These are phyloP conservation scores for Suillus hirtellus DNA, from an alignment of 768 basidiomycete species.

Conservation along the genomic window DNA sequence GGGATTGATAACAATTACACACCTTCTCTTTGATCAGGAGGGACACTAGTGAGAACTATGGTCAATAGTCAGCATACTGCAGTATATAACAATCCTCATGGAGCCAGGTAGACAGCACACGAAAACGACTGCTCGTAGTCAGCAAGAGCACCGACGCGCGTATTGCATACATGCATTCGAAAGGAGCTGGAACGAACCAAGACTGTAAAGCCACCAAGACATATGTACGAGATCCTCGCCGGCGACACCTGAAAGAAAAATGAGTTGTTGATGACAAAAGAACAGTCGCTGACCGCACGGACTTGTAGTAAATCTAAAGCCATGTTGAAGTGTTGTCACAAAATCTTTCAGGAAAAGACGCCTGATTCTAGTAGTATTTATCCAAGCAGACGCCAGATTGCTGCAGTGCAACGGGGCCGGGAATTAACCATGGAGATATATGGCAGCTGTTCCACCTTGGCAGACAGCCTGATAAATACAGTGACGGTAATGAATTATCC, in stretches of 20 bases:
- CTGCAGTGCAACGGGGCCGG: not conserved
- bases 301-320: slow-evolving; percentile 24
- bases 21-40: slow-evolving; percentile 83
- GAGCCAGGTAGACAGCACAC: not conserved
- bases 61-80: not conserved
- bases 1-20: not conserved
- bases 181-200: slow-evolving; percentile 32
- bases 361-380: not conserved
- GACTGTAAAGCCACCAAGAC: slow-evolving; percentile 58
- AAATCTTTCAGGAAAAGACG: no score
- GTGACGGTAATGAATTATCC: not conserved
- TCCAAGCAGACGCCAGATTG: not conserved
- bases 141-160: not conserved
- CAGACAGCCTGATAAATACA: not conserved
- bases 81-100: not conserved
- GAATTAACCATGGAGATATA: not conserved
- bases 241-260: slow-evolving; percentile 45
- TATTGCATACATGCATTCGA: not conserved
- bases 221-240: slow-evolving; percentile 58
- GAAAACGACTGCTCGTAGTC: not conserved
- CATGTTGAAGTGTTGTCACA: slow-evolving; percentile 17
- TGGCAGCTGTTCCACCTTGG: not conserved
- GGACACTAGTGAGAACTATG: slow-evolving; percentile 81
- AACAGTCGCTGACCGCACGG: slow-evolving; percentile 14
- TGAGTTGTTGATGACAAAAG: slow-evolving; percentile 22